Conservation (phyloP, 2,329 filamentous ascomycete genomes). For the Sporothrix variecibatus region DNA sequence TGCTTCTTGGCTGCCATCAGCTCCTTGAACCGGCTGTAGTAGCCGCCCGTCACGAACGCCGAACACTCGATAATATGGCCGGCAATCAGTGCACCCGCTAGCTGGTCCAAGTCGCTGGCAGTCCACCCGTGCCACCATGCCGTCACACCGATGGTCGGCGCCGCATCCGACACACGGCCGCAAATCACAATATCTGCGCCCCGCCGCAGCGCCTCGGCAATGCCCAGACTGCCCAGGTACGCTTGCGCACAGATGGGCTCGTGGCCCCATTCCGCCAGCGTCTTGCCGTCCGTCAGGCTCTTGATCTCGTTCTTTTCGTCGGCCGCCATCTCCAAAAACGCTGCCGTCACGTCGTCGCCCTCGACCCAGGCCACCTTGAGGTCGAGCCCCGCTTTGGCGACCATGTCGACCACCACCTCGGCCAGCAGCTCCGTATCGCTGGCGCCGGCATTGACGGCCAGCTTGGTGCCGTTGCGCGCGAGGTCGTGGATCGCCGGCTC, state of each 20-base stretch:
- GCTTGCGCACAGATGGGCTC: slow-evolving; percentile 29
- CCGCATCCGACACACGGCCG: slow-evolving; percentile 33
- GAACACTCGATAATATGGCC: slow-evolving; percentile 35
- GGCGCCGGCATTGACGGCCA: slow-evolving; percentile 40
- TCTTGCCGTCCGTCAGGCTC: slow-evolving; percentile 27
- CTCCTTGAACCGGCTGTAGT: slow-evolving; percentile 37
- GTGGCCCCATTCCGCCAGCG: slow-evolving; percentile 29
- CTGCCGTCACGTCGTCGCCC: slow-evolving; percentile 37
- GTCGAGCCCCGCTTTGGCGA: slow-evolving; percentile 32
- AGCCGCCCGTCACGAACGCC: slow-evolving; percentile 37
- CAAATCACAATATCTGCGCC: slow-evolving; percentile 35
- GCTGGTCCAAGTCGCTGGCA: slow-evolving; percentile 28
- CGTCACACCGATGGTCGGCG: slow-evolving; percentile 31
- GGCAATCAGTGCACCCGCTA: slow-evolving; percentile 32
- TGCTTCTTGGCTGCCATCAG: slow-evolving; percentile 28
- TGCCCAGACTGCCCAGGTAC: slow-evolving; percentile 34
- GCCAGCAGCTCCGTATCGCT: slow-evolving; percentile 35
- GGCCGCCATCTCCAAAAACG: slow-evolving; percentile 25
- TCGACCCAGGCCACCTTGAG: slow-evolving; percentile 40
- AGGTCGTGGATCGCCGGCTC: slow-evolving; percentile 37
- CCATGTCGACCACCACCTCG: slow-evolving; percentile 27
- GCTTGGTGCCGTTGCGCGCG: slow-evolving; percentile 35
- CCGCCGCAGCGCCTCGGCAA: slow-evolving; percentile 26
- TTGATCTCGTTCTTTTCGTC: slow-evolving; percentile 25
- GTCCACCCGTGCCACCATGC: slow-evolving; percentile 33